Evolutionary conservation across 306 rosid species (phyloP).

Genomic region (Mucuna pruriens): DNA sequence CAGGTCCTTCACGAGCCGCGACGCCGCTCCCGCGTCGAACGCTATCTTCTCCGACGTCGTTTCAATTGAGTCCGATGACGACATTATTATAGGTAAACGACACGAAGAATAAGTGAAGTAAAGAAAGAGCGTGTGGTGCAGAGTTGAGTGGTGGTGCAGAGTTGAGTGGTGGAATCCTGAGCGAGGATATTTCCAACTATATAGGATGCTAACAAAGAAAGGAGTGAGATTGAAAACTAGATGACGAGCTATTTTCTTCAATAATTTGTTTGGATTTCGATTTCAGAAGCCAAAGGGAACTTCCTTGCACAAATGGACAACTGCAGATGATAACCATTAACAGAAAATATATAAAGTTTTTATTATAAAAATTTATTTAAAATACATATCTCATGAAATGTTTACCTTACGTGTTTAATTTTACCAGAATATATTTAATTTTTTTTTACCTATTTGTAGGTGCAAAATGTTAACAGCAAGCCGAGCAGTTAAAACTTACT

Average conservation of each 20-base stretch:
- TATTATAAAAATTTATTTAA: no score
- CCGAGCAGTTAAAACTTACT: no score
- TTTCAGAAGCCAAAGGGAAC: not conserved
- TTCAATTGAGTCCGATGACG: not conserved
- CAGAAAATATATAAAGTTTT: no score
- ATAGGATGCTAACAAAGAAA: not conserved
- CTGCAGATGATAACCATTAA: no score
- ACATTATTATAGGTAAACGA: constrained; percentile 21
- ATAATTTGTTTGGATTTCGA: not conserved
- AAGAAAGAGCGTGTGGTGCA: not conserved
- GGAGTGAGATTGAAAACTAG: not conserved
- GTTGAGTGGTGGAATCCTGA: no score
- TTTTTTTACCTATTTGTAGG: no score
- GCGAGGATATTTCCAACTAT: not conserved
- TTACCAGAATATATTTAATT: no score
- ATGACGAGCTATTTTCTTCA: not conserved
- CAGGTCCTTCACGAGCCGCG: constrained; percentile 34
- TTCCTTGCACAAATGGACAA: no score
- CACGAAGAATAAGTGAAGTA: not conserved
- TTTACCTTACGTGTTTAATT: no score
- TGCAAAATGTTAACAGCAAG: no score
- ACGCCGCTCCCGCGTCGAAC: constrained; percentile 31
- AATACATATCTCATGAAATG: no score
- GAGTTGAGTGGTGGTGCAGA: no score
- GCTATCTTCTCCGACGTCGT: not conserved